A percentile compares a stretch with the other conserved stretches of the same genome.
Evolutionary conservation across 225 moss, liverwort and hornwort species (phyloP).

Genomic region (Pleurozium schreberi): DNA sequence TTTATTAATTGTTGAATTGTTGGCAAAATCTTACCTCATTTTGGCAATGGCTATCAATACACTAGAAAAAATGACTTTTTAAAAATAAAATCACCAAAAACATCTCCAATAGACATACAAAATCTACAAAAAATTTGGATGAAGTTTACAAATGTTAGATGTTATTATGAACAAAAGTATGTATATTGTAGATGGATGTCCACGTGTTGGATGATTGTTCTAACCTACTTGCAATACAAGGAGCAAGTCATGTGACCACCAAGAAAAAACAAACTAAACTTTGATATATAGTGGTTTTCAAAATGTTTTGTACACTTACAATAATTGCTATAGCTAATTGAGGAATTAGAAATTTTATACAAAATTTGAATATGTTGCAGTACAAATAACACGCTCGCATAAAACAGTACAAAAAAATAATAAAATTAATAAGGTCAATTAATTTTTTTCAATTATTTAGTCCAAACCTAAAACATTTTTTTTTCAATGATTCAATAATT

Average conservation of each 20-base stretch:
- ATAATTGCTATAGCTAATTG: neutral
- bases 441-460: too few species aligned
- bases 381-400: neutral
- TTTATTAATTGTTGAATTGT: neutral
- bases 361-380: neutral
- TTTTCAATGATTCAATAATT: neutral
- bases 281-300: too few species aligned
- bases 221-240: neutral
- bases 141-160: neutral
- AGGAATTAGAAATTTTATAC: neutral
- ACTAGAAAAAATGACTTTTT: neutral
- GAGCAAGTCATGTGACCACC: rapidly evolving
- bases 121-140: neutral
- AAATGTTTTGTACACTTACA: neutral
- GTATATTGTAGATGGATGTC: neutral
- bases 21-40: neutral
- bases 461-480: too few species aligned
- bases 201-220: neutral
- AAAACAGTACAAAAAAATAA: too few species aligned
- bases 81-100: neutral
- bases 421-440: too few species aligned
- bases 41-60: neutral
- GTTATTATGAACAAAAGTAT: neutral
- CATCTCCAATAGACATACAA: neutral
- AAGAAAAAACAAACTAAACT: neutral